Evolutionary conservation across 2,329 filamentous ascomycete species (phyloP).

Genomic region (Alternaria sp.): DNA sequence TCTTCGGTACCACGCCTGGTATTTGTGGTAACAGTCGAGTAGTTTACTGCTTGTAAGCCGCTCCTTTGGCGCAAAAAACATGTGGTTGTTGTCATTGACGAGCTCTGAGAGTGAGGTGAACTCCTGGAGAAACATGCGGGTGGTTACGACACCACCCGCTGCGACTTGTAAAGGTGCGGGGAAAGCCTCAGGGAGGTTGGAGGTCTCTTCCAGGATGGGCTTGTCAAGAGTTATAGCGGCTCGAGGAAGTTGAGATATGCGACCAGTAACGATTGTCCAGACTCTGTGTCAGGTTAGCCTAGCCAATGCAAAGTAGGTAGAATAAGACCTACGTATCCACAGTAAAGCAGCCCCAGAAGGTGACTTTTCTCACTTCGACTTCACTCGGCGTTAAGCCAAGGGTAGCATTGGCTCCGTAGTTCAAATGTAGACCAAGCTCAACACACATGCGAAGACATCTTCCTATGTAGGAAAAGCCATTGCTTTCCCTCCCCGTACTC

Average conservation of each 20-base stretch:
- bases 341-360: slow-evolving; percentile 63
- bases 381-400: slow-evolving; percentile 52
- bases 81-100: slow-evolving; percentile 74
- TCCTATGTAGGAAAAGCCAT: slow-evolving; percentile 76
- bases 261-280: slow-evolving; percentile 58
- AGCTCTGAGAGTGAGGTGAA: slow-evolving; percentile 78
- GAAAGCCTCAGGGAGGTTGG: slow-evolving; percentile 53
- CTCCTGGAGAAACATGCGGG: slow-evolving; percentile 54
- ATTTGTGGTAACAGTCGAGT: slow-evolving; percentile 71
- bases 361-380: slow-evolving; percentile 59
- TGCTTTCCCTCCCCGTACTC: slow-evolving; percentile 74
- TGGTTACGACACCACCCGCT: slow-evolving; percentile 30
- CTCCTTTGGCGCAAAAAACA: slow-evolving; percentile 74
- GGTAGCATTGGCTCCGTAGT: slow-evolving; percentile 43
- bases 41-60: slow-evolving; percentile 71
- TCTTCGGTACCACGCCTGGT: slow-evolving; percentile 74
- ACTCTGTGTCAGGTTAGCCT: slow-evolving; percentile 39
- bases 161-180: slow-evolving; percentile 18
- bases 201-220: slow-evolving; percentile 66
- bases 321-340: slow-evolving; percentile 56
- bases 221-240: slow-evolving; percentile 60
- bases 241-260: slow-evolving; percentile 58
- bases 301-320: background rate
- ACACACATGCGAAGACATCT: slow-evolving; percentile 76
- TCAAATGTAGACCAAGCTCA: slow-evolving; percentile 73